Base-by-base conservation (phyloP, 495 filamentous ascomycete genomes). In the Penicillium cinerascens region DNA sequence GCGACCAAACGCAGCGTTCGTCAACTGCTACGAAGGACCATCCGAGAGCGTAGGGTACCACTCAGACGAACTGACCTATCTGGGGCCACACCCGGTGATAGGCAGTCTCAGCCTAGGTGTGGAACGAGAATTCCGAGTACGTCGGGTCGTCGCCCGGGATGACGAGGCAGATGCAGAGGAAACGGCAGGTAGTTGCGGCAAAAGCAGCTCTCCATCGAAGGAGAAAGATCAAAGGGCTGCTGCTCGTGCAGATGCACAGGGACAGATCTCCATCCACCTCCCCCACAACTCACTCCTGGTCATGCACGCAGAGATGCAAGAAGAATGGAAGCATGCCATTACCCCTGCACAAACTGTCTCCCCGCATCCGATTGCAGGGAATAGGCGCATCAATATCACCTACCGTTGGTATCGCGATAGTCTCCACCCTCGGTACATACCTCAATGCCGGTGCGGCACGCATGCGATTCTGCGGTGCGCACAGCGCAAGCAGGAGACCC, bases 201-300 rank as follows among this genome's bases (percentile, higher is more conserved):
- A 58, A 41, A 33, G 15, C 9, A 39, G 23, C 18, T 41, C 50
- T 2, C 37, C 9, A 4, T 38, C 51, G 8, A 47, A 48, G 13
- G 18, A 6, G 11, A 47, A 47, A 22, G 44, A 51, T 15, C 46
- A 63, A 38, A 56, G 50, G 25, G 23, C 50, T 36, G 61, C 63
- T 29, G 64, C 70, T 10, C 69, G 77, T 17, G 69, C 80, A 16
- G 81, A 89, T 55, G 73, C 73, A 4, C 82, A 88, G 58, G 92
- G 92, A 5, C 91, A 95, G 56, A 92, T 97, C 38, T 80, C 89
- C 4, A 89, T 98, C 47, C 89, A 93, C 63, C 82, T 97, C 0
- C 92, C 91, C 1, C 93, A 98, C 69, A 97, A 97, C 64, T 92
- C 88, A 0, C 78, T 98, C 1, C 73, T 98, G 0, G 73, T 97